A percentile compares a stretch with the other conserved stretches of the same genome.
Conservation (phyloP, 768 basidiomycete species). For the Tylopilus vinaceipallidus region DNA sequence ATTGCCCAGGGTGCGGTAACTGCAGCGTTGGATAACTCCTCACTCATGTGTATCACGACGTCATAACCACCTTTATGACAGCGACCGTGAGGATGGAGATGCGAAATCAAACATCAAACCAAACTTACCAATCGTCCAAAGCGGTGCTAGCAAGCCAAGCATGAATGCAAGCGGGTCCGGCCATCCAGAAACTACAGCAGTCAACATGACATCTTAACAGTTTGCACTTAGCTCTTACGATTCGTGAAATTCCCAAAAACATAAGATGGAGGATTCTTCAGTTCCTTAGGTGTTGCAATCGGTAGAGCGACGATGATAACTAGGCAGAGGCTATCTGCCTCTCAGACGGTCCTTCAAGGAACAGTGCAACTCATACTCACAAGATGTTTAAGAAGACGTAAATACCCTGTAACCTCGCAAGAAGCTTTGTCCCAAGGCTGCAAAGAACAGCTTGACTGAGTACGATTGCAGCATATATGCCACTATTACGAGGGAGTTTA, state of each 20-base stretch:
- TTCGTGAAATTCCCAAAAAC: slow-evolving; percentile 63
- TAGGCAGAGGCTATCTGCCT: slow-evolving; percentile 12
- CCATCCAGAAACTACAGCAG: slow-evolving; percentile 37
- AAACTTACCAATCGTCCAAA: slow-evolving; percentile 41
- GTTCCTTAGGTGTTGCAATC: slow-evolving; percentile 55
- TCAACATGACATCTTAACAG: neutral
- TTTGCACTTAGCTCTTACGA: slow-evolving; percentile 33
- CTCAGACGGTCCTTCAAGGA: neutral
- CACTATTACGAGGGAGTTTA: slow-evolving; percentile 45
- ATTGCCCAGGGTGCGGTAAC: slow-evolving; percentile 57
- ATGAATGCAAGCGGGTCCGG: slow-evolving; percentile 44
- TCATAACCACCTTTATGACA: slow-evolving; percentile 41
- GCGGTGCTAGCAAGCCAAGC: slow-evolving; percentile 44
- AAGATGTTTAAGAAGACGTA: slow-evolving; percentile 41
- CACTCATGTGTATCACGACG: slow-evolving; percentile 49
- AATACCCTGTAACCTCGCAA: slow-evolving; percentile 65
- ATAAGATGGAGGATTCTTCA: slow-evolving; percentile 56
- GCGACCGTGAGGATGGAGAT: too few relatives aligned
- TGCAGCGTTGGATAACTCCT: slow-evolving; percentile 53
- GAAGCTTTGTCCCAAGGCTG: slow-evolving; percentile 57
- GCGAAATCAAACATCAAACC: neutral
- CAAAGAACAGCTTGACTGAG: slow-evolving; percentile 60
- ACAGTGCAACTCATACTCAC: slow-evolving; percentile 15
- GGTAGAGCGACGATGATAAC: slow-evolving; percentile 55
- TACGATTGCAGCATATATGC: slow-evolving; percentile 59